These are phyloP conservation scores for Aspergillus brunneoviolaceus DNA, from an alignment of 2,329 filamentous ascomycete species.

Conservation along the genomic window DNA sequence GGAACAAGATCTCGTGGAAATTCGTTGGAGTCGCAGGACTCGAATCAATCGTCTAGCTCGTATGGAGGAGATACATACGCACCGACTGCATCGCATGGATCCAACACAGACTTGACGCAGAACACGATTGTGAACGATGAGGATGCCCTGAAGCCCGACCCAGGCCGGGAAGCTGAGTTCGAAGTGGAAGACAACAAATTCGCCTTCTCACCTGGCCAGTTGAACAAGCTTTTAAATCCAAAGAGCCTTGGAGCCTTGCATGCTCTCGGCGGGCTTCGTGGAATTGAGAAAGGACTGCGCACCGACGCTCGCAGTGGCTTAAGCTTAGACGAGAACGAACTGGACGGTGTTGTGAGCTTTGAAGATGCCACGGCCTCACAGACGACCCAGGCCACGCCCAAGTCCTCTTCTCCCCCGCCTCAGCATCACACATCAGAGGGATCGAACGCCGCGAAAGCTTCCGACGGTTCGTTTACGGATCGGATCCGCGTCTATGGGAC, in stretches of 20 bases:
- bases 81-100: conserved; percentile 43
- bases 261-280: conserved; percentile 69
- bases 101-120: conserved; percentile 44
- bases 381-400: conserved; percentile 24
- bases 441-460: conserved; percentile 22
- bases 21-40: conserved; percentile 63
- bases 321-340: conserved; percentile 64
- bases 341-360: conserved; percentile 67
- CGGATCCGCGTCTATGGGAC: conserved; percentile 69
- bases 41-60: conserved; percentile 52
- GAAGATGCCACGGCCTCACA: conserved; percentile 55
- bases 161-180: conserved; percentile 70
- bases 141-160: conserved; percentile 67
- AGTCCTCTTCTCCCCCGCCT: conserved; percentile 26
- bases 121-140: conserved; percentile 58
- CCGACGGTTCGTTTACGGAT: conserved; percentile 54
- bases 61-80: conserved; percentile 57
- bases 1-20: conserved; percentile 62
- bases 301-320: conserved; percentile 66
- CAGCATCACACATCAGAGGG: conserved; percentile 11
- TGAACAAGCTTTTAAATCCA: conserved; percentile 75
- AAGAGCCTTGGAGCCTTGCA: conserved; percentile 75
- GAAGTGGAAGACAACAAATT: conserved; percentile 67
- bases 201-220: conserved; percentile 69
- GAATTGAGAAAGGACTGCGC: conserved; percentile 71